Conservation (phyloP, 225 moss, liverwort and hornwort genomes). For the Physcomitrellopsis africana region DNA sequence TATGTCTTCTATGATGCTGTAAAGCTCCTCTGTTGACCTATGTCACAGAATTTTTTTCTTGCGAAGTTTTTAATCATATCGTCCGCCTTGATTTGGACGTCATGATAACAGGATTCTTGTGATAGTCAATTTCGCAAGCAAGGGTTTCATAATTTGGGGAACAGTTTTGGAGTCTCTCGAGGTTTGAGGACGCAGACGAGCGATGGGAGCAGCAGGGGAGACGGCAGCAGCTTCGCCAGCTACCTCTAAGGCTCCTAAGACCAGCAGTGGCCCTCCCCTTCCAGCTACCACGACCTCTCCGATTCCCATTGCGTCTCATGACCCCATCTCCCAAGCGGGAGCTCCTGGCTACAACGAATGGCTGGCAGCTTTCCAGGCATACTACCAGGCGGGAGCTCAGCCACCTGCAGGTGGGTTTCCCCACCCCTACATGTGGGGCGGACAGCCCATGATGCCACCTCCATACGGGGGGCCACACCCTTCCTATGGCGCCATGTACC, state of each 20-base stretch:
- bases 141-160: constrained; percentile 2
- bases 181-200: constrained; percentile 25
- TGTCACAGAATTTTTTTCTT: constrained; percentile 42
- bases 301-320: constrained; percentile 27
- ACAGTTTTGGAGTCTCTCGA: neutral
- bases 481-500: constrained; percentile 68
- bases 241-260: constrained; percentile 48
- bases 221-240: constrained; percentile 45
- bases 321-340: constrained; percentile 34
- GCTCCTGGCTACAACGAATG: constrained; percentile 58
- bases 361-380: constrained; percentile 67
- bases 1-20: constrained; percentile 9
- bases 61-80: constrained; percentile 34
- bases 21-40: constrained; percentile 34
- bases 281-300: constrained; percentile 16
- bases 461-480: constrained; percentile 68
- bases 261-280: constrained; percentile 30
- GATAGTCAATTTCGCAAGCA: constrained; percentile 23
- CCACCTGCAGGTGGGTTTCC: constrained; percentile 54
- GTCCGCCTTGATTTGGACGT: constrained; percentile 51
- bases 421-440: constrained; percentile 73
- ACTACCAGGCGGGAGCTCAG: constrained; percentile 59
- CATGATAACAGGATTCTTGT: constrained; percentile 54
- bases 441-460: constrained; percentile 68
- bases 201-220: constrained; percentile 68